Conservation (phyloP, 805 yeast species). For the Candida maris region DNA sequence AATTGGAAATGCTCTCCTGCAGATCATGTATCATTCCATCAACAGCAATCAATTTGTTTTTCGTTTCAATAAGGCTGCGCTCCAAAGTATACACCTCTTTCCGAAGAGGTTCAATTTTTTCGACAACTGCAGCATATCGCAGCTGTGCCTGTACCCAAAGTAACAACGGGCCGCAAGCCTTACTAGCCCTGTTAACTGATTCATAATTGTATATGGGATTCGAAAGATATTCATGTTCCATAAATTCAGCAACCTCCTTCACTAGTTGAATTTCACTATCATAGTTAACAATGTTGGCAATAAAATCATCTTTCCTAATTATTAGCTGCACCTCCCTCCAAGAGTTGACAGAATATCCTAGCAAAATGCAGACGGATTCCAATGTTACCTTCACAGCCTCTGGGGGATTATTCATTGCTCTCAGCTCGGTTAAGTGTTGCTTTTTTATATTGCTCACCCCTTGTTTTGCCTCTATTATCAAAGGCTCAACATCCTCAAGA, state of each 20-base stretch:
- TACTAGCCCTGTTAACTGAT: slow-evolving; percentile 81
- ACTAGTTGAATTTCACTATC: slow-evolving; percentile 60
- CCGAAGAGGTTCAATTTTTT: slow-evolving; percentile 68
- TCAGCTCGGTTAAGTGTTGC: slow-evolving; percentile 82
- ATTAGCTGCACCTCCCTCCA: slow-evolving; percentile 85
- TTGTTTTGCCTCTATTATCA: slow-evolving; percentile 74
- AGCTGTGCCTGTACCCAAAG: slow-evolving; percentile 91
- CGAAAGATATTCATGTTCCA: slow-evolving; percentile 60
- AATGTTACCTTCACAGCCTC: slow-evolving; percentile 77
- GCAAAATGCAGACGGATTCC: slow-evolving; percentile 82
- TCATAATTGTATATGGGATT: slow-evolving; percentile 65
- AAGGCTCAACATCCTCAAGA: slow-evolving; percentile 77
- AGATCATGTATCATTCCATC: slow-evolving; percentile 78
- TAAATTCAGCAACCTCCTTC: slow-evolving; percentile 44
- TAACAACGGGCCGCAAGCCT: slow-evolving; percentile 89
- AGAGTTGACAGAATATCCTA: slow-evolving; percentile 60
- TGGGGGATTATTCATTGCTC: slow-evolving; percentile 91
- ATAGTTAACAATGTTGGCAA: slow-evolving; percentile 73
- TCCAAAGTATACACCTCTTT: slow-evolving; percentile 63
- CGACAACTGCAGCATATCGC: slow-evolving; percentile 67
- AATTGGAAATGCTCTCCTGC: slow-evolving; percentile 61
- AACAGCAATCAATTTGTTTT: slow-evolving; percentile 69
- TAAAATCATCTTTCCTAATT: slow-evolving; percentile 85
- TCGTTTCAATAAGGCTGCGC: slow-evolving; percentile 54
- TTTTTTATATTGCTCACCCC: slow-evolving; percentile 93